Evolutionary conservation across 805 yeast genomes (phyloP).

Genomic region (Lachancea quebecensis): DNA sequence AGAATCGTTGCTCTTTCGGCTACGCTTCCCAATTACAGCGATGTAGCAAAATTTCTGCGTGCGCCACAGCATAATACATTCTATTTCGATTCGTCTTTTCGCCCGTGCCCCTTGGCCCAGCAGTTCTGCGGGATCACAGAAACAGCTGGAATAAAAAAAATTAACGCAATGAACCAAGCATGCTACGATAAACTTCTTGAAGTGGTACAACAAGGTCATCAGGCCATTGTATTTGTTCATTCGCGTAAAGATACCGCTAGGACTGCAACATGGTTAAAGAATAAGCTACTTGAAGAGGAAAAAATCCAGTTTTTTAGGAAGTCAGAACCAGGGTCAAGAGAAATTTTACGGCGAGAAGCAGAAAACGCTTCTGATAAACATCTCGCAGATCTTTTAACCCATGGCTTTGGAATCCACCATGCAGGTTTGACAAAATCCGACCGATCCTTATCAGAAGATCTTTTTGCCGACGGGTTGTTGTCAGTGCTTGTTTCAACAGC

Average conservation of each 20-base stretch:
- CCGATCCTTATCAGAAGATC: conserved; percentile 71
- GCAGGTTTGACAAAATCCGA: conserved; percentile 77
- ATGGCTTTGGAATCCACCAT: conserved; percentile 86
- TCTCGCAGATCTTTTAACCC: conserved; percentile 51
- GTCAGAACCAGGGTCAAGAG: conserved; percentile 47
- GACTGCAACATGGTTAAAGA: conserved; percentile 69
- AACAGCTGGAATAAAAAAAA: conserved; percentile 66
- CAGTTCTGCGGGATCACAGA: conserved; percentile 85
- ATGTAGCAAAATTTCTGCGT: conserved; percentile 74
- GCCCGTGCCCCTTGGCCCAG: conserved; percentile 92
- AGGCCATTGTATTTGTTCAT: conserved; percentile 85
- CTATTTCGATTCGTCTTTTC: conserved; percentile 71
- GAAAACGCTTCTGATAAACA: conserved; percentile 46
- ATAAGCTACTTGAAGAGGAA: conserved; percentile 51
- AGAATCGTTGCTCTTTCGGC: conserved; percentile 87
- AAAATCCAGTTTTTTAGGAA: conserved; percentile 40
- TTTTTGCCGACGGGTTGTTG: conserved; percentile 83
- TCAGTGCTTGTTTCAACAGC: conserved; percentile 85
- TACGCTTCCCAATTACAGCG: conserved; percentile 80
- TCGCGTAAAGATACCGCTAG: conserved; percentile 86
- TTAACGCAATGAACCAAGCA: conserved; percentile 82
- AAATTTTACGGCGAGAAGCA: conserved; percentile 58
- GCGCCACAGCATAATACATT: conserved; percentile 63
- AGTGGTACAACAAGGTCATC: conserved; percentile 55
- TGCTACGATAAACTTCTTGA: conserved; percentile 77